Base-by-base conservation (phyloP, 768 basidiomycete species). In the Lactarius trivialis region DNA sequence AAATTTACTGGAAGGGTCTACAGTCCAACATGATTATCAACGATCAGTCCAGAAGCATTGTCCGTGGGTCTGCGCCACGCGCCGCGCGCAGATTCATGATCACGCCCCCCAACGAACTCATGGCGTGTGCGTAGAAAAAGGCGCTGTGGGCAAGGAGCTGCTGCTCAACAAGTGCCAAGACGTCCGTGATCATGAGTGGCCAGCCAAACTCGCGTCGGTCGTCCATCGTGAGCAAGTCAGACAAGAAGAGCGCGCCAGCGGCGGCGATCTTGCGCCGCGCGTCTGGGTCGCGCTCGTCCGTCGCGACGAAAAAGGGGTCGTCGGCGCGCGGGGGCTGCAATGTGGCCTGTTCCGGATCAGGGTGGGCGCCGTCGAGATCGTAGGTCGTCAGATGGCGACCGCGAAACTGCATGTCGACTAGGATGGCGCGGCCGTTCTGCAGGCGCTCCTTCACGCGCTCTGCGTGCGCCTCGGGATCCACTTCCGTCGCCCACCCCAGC, bases 131-230 rank as follows among this genome's bases (percentile, higher is more conserved):
- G 11, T 78, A 75, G 63, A 78, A 79, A 61, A 71, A 78, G 1
- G 71, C 70, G 11, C 71, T 68, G 11, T 69, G 68, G 0, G 73
- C 64, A 61, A 79, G 66, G 58, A 74, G 56, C 26, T 73, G 69
- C 67, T 81, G 79, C 60, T 79, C 78, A 37, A 79, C 71, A 34
- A 79, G 70, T 14, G 74, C 77, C 26, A 76, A 64, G 32, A 81
- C 68, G 58, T 79, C 79, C 39, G 76, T 77, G 61, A 80, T 21
- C 59, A 81, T 61, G 54, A 80, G 64, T 19, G 73, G 68, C 79
- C 79, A 81, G 17, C 76, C 77, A 33, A 74, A 72, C 32, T 63
- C 66, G 8, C 71, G 71, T 1, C 72, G 70, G 58, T 80, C 79
- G 26, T 78, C 75, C n/a, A 69, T 64, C 1, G 77, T 79, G 51